These are phyloP conservation scores for Ochetophila trinervis DNA, from an alignment of 306 rosid genomes.

Conservation along the genomic window DNA sequence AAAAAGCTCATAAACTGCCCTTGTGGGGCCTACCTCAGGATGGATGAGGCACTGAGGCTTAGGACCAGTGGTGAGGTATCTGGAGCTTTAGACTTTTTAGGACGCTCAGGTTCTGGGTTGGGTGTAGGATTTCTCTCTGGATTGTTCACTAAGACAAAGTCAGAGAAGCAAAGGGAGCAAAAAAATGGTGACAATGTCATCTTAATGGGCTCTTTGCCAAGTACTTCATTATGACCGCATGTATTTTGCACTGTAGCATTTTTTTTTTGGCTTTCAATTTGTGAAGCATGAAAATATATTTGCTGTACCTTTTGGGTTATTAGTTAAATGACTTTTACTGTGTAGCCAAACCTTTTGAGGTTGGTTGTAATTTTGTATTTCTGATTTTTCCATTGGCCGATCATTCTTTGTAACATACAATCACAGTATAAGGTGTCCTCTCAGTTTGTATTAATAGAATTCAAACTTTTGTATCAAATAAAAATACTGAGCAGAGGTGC, in stretches of 20 bases:
- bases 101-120: conserved; percentile 53
- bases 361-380: neutral
- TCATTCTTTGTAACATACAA: conserved; percentile 30
- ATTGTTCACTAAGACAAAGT: conserved; percentile 49
- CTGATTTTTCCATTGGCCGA: conserved; percentile 15
- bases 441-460: no score
- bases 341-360: neutral
- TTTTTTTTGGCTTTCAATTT: conserved; percentile 12
- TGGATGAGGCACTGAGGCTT: conserved; percentile 36
- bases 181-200: conserved; percentile 60
- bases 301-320: conserved; percentile 23
- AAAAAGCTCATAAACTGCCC: conserved; percentile 58
- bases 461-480: no score
- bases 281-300: conserved; percentile 17
- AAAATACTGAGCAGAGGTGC: no score
- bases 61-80: conserved; percentile 33
- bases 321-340: conserved; percentile 27
- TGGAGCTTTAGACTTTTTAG: conserved; percentile 52
- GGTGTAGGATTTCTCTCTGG: conserved; percentile 57
- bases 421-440: conserved; percentile 17
- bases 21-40: conserved; percentile 57
- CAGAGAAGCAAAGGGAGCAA: conserved; percentile 39
- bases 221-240: conserved; percentile 46
- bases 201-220: conserved; percentile 85
- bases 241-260: conserved; percentile 17